Conservation (phyloP, 2,329 filamentous ascomycete species). For the Huntiella abstrusa region DNA sequence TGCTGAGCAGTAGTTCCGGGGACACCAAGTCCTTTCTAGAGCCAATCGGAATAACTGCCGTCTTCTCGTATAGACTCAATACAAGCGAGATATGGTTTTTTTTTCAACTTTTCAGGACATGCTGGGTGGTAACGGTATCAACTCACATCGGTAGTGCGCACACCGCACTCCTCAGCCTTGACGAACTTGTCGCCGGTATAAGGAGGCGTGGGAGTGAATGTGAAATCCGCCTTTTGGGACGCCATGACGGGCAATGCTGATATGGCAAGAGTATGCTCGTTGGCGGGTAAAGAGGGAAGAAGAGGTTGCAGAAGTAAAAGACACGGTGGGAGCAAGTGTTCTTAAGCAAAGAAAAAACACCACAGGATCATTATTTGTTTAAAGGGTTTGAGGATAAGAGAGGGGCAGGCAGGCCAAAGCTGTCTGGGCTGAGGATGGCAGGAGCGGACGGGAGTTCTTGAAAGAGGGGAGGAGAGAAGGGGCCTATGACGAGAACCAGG, state of each 20-base stretch:
- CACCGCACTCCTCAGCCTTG: conserved; percentile 43
- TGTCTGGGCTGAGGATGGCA: neutral
- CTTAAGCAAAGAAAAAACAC: neutral
- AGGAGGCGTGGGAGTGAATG: conserved; percentile 25
- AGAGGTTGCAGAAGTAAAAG: conserved; percentile 1
- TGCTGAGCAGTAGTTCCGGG: no score
- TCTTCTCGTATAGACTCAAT: no score
- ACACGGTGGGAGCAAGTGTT: conserved; percentile 4
- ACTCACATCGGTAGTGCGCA: conserved; percentile 25
- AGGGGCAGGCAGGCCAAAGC: neutral
- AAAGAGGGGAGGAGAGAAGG: neutral
- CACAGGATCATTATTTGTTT: neutral
- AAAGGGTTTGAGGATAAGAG: neutral
- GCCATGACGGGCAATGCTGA: conserved; percentile 10
- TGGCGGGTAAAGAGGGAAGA: neutral
- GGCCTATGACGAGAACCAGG: no score
- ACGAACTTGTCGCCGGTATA: conserved; percentile 39
- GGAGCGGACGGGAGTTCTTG: neutral
- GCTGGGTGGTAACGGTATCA: neutral
- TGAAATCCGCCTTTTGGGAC: conserved; percentile 20
- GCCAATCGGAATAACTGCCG: no score
- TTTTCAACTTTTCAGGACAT: no score
- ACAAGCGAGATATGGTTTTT: no score
- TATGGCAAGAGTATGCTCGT: neutral
- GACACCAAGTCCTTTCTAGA: no score